These are phyloP conservation scores for Plectosphaerella plurivora DNA, from an alignment of 2,329 filamentous ascomycete species.

Conservation along the genomic window DNA sequence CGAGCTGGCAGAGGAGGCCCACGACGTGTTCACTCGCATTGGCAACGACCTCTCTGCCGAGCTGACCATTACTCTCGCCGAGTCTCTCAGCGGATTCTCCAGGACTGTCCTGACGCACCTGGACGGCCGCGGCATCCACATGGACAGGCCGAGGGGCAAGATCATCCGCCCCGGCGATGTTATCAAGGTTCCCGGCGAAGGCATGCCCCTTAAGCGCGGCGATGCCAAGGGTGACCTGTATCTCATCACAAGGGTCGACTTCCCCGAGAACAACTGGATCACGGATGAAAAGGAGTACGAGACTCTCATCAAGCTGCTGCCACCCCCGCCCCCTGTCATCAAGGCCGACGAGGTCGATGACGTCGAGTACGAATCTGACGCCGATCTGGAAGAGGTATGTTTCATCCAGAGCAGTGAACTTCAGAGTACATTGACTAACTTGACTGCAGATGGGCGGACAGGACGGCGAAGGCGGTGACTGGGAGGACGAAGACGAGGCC, in stretches of 20 bases:
- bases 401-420: constrained; percentile 1
- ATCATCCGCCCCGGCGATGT: constrained; percentile 79
- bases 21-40: constrained; percentile 76
- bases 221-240: constrained; percentile 85
- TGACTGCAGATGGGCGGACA: constrained; percentile 61
- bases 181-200: constrained; percentile 81
- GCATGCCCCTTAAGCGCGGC: constrained; percentile 88
- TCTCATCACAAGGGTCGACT: constrained; percentile 78
- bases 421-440: constrained; percentile 17
- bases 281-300: constrained; percentile 66
- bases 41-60: constrained; percentile 82
- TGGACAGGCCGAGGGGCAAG: constrained; percentile 76
- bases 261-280: constrained; percentile 84
- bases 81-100: constrained; percentile 85
- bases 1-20: constrained; percentile 73
- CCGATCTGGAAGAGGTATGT: constrained; percentile 70
- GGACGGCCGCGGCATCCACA: constrained; percentile 83
- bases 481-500: constrained; percentile 71
- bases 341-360: constrained; percentile 76
- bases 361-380: constrained; percentile 79
- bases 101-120: constrained; percentile 88
- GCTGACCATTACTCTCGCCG: constrained; percentile 73
- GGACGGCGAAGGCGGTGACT: constrained; percentile 62
- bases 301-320: constrained; percentile 70
- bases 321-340: constrained; percentile 56